Conservation (phyloP, 352 stramenopile genomes). For the Phytophthora citrophthora region DNA sequence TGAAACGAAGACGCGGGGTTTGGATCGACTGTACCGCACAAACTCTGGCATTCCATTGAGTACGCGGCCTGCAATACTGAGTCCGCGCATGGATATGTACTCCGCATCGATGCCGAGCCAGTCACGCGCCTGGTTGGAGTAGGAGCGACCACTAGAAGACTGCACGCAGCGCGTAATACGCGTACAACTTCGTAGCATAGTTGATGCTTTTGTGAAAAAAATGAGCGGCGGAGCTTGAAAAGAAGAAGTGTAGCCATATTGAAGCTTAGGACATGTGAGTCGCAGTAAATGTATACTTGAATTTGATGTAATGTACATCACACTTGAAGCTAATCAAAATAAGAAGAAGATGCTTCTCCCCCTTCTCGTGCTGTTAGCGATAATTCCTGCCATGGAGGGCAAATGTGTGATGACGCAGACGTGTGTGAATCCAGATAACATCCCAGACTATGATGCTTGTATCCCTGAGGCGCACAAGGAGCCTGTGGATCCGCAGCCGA, state of each 20-base stretch:
- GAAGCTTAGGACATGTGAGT: not conserved
- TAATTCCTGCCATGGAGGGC: conserved; percentile 6
- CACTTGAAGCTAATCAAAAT: conserved; percentile 22
- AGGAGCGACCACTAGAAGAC: conserved; percentile 3
- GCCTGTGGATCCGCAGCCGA: conserved; percentile 44
- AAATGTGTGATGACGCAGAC: conserved; percentile 84
- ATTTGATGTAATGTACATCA: not conserved
- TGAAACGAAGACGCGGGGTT: conserved; percentile 43
- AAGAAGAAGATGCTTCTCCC: conserved; percentile 13
- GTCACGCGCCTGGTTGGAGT: conserved; percentile 10
- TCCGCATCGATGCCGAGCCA: conserved; percentile 32
- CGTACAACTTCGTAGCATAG: conserved; percentile 6
- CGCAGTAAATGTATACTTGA: not conserved
- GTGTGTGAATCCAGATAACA: conserved; percentile 76
- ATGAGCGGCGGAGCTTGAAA: conserved; percentile 5
- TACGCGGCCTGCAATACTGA: conserved; percentile 27
- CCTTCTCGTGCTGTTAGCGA: conserved; percentile 17
- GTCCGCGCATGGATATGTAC: conserved; percentile 31
- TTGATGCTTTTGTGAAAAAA: conserved; percentile 4
- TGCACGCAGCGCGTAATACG: conserved; percentile 4
- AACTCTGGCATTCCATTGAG: conserved; percentile 28
- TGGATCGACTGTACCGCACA: conserved; percentile 16
- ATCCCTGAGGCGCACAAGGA: conserved; percentile 68
- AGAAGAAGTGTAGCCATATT: not conserved
- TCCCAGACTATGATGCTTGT: conserved; percentile 72